phyloP scores from a whole-genome alignment of 2,329 filamentous ascomycete genomes.

The Aureobasidium subglaciale region DNA sequence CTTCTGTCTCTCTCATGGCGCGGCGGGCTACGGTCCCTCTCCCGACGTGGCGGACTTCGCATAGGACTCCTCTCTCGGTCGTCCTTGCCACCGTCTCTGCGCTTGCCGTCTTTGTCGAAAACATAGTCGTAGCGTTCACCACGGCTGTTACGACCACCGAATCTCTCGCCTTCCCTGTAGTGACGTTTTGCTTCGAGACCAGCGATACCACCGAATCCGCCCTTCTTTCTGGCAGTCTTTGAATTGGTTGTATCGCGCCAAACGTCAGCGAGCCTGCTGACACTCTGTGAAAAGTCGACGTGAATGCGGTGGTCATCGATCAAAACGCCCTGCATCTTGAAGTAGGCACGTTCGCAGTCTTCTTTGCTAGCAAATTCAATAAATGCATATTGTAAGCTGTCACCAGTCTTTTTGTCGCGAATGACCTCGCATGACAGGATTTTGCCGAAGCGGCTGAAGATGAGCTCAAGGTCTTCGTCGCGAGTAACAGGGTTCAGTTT shows the following conservation, averaged over 20 bases:
- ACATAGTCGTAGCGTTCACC: slow-evolving; percentile 62
- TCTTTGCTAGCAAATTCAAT: slow-evolving; percentile 93
- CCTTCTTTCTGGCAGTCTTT: slow-evolving; percentile 61
- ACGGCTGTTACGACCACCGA: slow-evolving; percentile 37
- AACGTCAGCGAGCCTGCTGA: slow-evolving; percentile 73
- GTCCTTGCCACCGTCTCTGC: slow-evolving; percentile 15
- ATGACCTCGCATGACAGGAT: slow-evolving; percentile 96
- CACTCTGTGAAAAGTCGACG: slow-evolving; percentile 96
- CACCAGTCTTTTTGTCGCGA: slow-evolving; percentile 83
- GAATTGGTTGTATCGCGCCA: slow-evolving; percentile 83
- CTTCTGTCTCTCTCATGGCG: slow-evolving; percentile 14
- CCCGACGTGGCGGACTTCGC: slow-evolving; percentile 20
- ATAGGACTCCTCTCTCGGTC: slow-evolving; percentile 22
- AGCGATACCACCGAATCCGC: slow-evolving; percentile 85
- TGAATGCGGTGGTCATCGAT: slow-evolving; percentile 98
- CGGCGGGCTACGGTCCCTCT: too few relatives aligned
- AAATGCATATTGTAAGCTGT: slow-evolving; percentile 95
- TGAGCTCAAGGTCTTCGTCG: slow-evolving; percentile 88
- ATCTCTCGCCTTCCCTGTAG: slow-evolving; percentile 55
- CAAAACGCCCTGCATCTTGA: slow-evolving; percentile 96
- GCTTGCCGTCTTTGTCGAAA: slow-evolving; percentile 56
- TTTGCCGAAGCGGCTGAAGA: slow-evolving; percentile 93
- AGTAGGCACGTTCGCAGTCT: slow-evolving; percentile 90
- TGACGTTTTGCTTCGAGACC: slow-evolving; percentile 85
- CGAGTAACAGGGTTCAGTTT: slow-evolving; percentile 96